Conservation (phyloP, 75 land plant species). For the Cryptomeria japonica region DNA sequence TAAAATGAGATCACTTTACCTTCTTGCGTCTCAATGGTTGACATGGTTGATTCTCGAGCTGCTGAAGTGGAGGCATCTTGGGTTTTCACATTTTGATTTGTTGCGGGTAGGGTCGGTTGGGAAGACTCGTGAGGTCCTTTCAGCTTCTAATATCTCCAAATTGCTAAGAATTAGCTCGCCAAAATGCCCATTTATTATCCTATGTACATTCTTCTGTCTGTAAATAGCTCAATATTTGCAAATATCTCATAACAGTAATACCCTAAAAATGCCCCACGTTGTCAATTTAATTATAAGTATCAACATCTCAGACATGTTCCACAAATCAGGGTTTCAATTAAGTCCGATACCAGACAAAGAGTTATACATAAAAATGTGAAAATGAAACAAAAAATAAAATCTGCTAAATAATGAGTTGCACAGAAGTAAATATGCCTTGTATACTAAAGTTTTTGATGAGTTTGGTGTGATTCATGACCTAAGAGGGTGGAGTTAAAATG, state of each 20-base stretch:
- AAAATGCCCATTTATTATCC: not conserved
- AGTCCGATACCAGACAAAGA: not conserved
- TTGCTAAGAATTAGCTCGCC: not conserved
- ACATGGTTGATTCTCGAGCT: too few species aligned
- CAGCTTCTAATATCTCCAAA: not conserved
- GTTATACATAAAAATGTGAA: not conserved
- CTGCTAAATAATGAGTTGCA: not conserved
- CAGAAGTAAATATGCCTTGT: not conserved
- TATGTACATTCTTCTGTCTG: not conserved
- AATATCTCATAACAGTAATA: not conserved
- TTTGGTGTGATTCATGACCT: too few species aligned
- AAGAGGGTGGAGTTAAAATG: too few species aligned
- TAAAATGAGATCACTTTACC: too few species aligned
- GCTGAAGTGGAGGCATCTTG: too few species aligned
- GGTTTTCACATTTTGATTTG: too few species aligned
- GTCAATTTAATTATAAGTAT: not conserved
- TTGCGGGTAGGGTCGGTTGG: too few species aligned
- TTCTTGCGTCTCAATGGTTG: too few species aligned
- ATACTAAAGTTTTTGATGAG: constrained; percentile 10
- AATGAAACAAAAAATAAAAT: not conserved
- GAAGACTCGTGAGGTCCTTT: too few species aligned
- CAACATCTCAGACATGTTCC: not conserved
- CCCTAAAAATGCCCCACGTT: not conserved
- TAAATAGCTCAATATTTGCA: not conserved
- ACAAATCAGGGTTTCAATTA: not conserved